Evolutionary conservation across 345 rosid genomes (phyloP), one percentile per base, ranked within the genome.

Genomic region (Durio zibethinus): DNA sequence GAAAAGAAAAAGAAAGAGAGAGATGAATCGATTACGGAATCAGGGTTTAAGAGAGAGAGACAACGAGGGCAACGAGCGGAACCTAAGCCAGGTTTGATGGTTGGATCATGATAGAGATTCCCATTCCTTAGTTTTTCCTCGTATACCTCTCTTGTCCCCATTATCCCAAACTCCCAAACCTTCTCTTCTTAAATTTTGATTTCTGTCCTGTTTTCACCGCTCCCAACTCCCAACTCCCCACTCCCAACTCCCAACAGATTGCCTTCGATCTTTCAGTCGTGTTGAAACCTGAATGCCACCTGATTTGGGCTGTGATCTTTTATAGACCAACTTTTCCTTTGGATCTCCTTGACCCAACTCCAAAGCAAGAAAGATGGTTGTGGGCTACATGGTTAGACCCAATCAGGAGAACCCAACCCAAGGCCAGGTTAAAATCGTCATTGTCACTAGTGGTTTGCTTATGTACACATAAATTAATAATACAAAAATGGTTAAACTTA

Each of bases 61-160:
- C 99, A 95, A 16, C 97, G 98, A 35, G 98, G 97, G 82, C 97
- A 95, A 2, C 99, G 98, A 82, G 96, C 87, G 2, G 91, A 86
- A 31, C 97, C 99, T 54, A 95, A 92, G 70, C 99, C 97, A 16
- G 94, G 98, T 21, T 89, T 90, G 79, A 90, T 90, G 21, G 99
- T 93, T 23, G 98, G 96, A 83, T 93, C 99, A 78, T 91, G 89
- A 79, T 88, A 59, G 16, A 92, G 84, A 71, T 92, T 89, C 33
- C 96, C 94, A 35, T 80, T 83, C 78, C 93, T 82, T 72, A 91
- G 84, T 80, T 91, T 93, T 93, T 94, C 86, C 83, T 93, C 97
- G 86, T 93, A 94, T 10, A 93, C 98, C 65, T 93, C 85, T 65
- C 95, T 81, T 54, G 98, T 94, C 31, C 97, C 96, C 98, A 91